Evolutionary conservation across 169 alveolate species (phyloP), one percentile per base, ranked within the genome.

Genomic region (Blepharisma undulans): DNA sequence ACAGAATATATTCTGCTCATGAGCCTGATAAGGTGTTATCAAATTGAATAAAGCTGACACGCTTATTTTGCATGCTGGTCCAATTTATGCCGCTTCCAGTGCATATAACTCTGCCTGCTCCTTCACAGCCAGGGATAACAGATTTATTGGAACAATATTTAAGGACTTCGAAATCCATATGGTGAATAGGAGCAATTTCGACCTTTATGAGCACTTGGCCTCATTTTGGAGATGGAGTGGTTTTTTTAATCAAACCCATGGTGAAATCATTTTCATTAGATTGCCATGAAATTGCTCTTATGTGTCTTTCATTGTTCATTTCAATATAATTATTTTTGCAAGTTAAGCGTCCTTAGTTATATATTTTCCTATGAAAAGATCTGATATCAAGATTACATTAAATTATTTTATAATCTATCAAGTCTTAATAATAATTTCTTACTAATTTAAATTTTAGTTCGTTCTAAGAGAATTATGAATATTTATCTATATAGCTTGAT

Each of bases 151-250:
- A 2, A 4, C 71, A 32, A 14, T 72, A n/a, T 30, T 22, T 21
- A 36, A 86, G 0, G n/a, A 19, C 25, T 86, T 86, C 80, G 12
- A 66, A n/a, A 32, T 86, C 91, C 22, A 21, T n/a, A 72, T 86
- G 36, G 33, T 60, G 25, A n/a, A 86, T 72, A 0, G 91, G 84
- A 25, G 91, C 22, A 22, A 71, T 25, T 27, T 86, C 76, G 22
- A 86, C 91, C 72, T 72, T 86, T 60, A 86, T 86, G 7, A 86
- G 91, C 25, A 86, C 91, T 27, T 86, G 84, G 84, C 36, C 77
- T 84, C 33, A 30, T 4, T 60, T 76, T 34, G 89, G 89, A 8
- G 36, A 16, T 22, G 89, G 89, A 4, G 6, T 2, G 6, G 10
- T 22, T 21, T 21, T 78, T 27, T 32, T 32, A 29, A 34, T 36